Evolutionary conservation across 2,329 filamentous ascomycete species (phyloP).

Genomic region (Neoscytalidium dimidiatum): DNA sequence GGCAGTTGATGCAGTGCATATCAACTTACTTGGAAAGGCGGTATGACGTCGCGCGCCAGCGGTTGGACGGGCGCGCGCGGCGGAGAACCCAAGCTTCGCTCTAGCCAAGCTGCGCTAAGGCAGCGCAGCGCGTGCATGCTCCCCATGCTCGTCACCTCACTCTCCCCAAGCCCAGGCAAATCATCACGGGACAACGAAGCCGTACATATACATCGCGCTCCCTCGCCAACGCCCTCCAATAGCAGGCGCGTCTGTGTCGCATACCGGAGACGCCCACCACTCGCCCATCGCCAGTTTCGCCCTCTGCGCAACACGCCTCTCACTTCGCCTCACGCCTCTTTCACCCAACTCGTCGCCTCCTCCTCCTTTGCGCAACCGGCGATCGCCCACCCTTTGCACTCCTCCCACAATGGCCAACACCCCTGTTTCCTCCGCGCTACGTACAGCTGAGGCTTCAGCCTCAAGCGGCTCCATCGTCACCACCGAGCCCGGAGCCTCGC

Average conservation of each 20-base stretch:
- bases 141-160: conserved; percentile 1
- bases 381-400: conserved; percentile 22
- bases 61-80: not conserved
- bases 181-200: conserved; percentile 39
- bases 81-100: not conserved
- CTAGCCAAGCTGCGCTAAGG: conserved; percentile 13
- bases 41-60: conserved; percentile 2
- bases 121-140: not conserved
- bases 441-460: conserved; percentile 18
- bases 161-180: conserved; percentile 21
- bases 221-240: conserved; percentile 17
- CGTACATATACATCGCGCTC: conserved; percentile 32
- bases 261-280: conserved; percentile 24
- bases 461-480: conserved; percentile 29
- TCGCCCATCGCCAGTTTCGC: conserved; percentile 23
- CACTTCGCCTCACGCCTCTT: conserved; percentile 4
- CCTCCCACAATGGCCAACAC: conserved; percentile 27
- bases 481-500: conserved; percentile 34
- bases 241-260: conserved; percentile 15
- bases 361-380: not conserved
- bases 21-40: conserved; percentile 12
- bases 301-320: conserved; percentile 3
- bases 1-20: conserved; percentile 3
- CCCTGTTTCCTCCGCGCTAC: conserved; percentile 25
- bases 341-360: conserved; percentile 5